Evolutionary conservation across 306 rosid species (phyloP).

Genomic region (Malus asiatica): DNA sequence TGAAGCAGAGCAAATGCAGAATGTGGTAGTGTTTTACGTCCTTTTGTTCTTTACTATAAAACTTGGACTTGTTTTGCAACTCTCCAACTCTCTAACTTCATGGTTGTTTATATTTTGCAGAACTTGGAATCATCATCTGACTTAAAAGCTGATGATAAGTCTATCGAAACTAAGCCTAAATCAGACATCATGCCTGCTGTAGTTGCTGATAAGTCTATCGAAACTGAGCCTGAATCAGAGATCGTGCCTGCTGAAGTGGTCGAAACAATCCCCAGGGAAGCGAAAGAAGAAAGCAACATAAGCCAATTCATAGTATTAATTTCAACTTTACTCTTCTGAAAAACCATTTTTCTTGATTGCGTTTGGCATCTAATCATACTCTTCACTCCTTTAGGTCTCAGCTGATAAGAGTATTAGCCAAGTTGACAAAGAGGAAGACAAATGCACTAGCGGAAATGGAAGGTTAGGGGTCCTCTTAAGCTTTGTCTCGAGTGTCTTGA

Average conservation of each 20-base stretch:
- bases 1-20: constrained; percentile 57
- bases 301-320: constrained; percentile 13
- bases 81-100: constrained; percentile 1
- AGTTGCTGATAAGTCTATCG: constrained; percentile 11
- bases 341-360: not conserved
- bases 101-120: constrained; percentile 25
- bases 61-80: not conserved
- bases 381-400: constrained; percentile 28
- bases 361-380: not conserved
- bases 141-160: constrained; percentile 8
- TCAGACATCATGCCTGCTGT: constrained; percentile 10
- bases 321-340: constrained; percentile 1
- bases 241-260: constrained; percentile 16
- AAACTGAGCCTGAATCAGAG: constrained; percentile 22
- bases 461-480: constrained; percentile 18
- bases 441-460: constrained; percentile 12
- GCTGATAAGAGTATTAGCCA: constrained; percentile 16
- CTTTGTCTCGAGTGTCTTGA: not conserved
- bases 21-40: constrained; percentile 32
- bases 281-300: constrained; percentile 19
- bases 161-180: constrained; percentile 22
- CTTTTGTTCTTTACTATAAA: not conserved
- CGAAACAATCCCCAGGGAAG: constrained; percentile 13
- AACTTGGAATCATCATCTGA: constrained; percentile 34
- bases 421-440: not conserved